Conservation (phyloP, 2,329 filamentous ascomycete species). For the Pleoardoris graminearum region DNA sequence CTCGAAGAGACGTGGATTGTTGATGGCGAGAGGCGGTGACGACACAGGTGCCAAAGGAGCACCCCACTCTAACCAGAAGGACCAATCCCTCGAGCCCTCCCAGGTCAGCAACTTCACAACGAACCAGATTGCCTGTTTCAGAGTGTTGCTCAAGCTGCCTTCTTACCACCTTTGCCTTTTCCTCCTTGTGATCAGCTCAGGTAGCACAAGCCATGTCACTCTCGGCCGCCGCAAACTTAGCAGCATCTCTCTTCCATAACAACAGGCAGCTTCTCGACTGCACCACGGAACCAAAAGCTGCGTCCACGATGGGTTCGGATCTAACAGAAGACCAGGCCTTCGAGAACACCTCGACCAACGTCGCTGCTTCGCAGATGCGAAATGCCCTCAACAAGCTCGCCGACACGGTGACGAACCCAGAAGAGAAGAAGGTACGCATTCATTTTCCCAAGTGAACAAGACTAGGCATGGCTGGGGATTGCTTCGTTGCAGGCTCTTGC, state of each 20-base stretch:
- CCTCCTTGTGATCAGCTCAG: neutral
- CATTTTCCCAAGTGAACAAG: neutral
- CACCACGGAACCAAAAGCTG: neutral
- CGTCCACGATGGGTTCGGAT: slow-evolving; percentile 4
- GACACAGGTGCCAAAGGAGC: slow-evolving; percentile 6
- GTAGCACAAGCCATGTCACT: neutral
- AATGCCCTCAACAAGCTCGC: slow-evolving; percentile 92
- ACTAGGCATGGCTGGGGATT: neutral
- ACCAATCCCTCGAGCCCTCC: neutral
- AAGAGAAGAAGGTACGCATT: slow-evolving; percentile 71
- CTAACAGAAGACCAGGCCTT: slow-evolving; percentile 71
- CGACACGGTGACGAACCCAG: slow-evolving; percentile 83
- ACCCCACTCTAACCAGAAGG: neutral
- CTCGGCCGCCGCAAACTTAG: neutral
- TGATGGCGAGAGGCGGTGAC: slow-evolving; percentile 2
- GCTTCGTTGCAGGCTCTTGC: neutral
- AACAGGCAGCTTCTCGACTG: neutral
- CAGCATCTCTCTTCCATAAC: neutral
- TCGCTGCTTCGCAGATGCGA: slow-evolving; percentile 98
- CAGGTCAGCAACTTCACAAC: neutral
- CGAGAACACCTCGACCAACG: slow-evolving; percentile 98
- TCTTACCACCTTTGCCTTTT: neutral
- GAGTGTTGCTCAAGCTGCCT: slow-evolving; percentile 1
- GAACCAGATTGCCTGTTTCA: neutral
- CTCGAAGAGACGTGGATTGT: neutral